Conservation (phyloP, 345 rosid species). For the Citrus reticulata region DNA sequence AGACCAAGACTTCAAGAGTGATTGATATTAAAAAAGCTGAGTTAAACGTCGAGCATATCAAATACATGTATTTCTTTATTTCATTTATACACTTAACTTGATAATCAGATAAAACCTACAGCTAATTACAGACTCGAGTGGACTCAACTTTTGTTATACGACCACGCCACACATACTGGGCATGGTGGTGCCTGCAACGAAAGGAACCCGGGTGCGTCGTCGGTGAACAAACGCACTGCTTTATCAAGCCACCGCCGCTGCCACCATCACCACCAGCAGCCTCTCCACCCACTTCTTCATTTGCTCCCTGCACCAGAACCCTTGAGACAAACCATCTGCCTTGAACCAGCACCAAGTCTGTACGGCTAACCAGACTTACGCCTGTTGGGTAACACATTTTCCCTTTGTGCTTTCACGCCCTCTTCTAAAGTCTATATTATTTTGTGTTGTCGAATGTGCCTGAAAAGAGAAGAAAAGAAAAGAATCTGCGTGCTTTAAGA, state of each 20-base stretch:
- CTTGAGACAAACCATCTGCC: slow-evolving; percentile 17
- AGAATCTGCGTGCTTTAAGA: slow-evolving; percentile 12
- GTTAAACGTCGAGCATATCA: not conserved
- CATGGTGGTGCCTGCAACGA: slow-evolving; percentile 69
- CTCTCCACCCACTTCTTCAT: slow-evolving; percentile 12
- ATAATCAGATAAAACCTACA: not conserved
- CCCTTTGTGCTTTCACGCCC: not conserved
- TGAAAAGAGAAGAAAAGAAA: slow-evolving; percentile 13
- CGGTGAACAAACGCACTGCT: slow-evolving; percentile 67
- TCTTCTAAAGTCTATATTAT: not conserved
- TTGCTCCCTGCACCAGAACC: slow-evolving; percentile 3
- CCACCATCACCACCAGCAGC: slow-evolving; percentile 20
- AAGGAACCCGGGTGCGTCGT: slow-evolving; percentile 78
- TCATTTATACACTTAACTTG: not conserved
- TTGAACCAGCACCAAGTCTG: slow-evolving; percentile 4
- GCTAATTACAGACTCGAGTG: not conserved
- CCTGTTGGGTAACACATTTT: slow-evolving; percentile 28
- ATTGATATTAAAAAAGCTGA: not conserved
- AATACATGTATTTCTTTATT: too few species aligned
- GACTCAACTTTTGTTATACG: not conserved
- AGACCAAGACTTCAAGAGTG: not conserved
- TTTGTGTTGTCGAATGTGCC: not conserved
- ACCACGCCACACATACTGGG: slow-evolving; percentile 47
- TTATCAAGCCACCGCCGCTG: slow-evolving; percentile 24
- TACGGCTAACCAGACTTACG: not conserved